Percentiles rank a stretch among this genome's conserved stretches.
Evolutionary conservation across 768 basidiomycete genomes (phyloP).

Genomic region (Polyporus arcularius): DNA sequence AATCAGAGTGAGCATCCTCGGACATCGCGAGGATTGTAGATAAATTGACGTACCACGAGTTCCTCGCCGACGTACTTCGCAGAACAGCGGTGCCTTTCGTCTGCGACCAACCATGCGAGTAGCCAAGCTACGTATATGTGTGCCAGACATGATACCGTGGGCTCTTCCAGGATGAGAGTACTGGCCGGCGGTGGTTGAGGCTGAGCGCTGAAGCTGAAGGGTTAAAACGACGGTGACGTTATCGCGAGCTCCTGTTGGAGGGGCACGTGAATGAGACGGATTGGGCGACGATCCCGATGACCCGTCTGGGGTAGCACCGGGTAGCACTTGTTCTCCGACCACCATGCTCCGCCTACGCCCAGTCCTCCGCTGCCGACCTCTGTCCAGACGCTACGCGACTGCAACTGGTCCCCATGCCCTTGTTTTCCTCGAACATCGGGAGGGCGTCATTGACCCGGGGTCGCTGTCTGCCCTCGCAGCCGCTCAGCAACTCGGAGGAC

Average conservation of each 20-base stretch:
- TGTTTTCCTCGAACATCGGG: constrained; percentile 87
- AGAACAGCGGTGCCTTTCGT: too few species aligned
- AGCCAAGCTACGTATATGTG: too few species aligned
- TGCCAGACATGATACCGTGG: too few species aligned
- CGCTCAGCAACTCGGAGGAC: constrained; percentile 80
- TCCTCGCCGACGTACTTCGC: too few species aligned
- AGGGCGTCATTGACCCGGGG: constrained; percentile 78
- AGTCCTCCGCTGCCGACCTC: neutral
- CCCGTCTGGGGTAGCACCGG: neutral
- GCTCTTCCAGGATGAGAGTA: too few species aligned
- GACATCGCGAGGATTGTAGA: too few species aligned
- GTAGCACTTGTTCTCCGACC: neutral
- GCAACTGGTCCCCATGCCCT: constrained; percentile 69
- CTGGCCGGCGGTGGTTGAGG: neutral
- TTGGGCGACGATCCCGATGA: neutral
- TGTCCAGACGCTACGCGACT: constrained; percentile 57
- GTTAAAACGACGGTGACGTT: neutral
- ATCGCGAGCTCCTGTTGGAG: neutral
- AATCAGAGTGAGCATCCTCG: too few species aligned
- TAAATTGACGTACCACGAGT: too few species aligned
- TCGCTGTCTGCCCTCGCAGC: constrained; percentile 92
- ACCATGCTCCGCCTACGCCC: constrained; percentile 18
- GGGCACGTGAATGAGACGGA: neutral
- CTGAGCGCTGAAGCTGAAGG: neutral
- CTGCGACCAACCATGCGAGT: too few species aligned